Conservation (phyloP, 2,329 filamentous ascomycete species). For the Diaporthe sp. region DNA sequence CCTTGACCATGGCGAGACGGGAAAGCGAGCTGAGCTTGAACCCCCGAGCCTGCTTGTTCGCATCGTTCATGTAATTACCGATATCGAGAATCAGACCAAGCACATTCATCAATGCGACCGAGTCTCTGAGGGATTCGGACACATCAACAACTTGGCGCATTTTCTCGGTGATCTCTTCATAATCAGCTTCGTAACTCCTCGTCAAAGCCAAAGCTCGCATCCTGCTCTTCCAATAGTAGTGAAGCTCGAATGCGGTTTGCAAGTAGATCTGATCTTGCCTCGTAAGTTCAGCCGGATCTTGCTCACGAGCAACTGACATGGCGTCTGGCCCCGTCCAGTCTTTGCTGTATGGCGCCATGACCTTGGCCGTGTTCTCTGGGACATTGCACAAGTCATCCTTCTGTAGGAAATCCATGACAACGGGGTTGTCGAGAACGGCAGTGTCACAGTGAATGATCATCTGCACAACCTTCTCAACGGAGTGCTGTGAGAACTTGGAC, state of each 20-base stretch:
- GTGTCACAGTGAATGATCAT: slow-evolving; percentile 97
- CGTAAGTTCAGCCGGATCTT: slow-evolving; percentile 89
- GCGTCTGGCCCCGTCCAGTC: slow-evolving; percentile 96
- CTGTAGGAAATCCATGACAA: slow-evolving; percentile 97
- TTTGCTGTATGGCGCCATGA: slow-evolving; percentile 94
- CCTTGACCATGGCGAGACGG: slow-evolving; percentile 96
- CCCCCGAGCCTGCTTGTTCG: slow-evolving; percentile 96
- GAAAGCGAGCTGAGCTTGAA: slow-evolving; percentile 98
- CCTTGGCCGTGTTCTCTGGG: slow-evolving; percentile 89
- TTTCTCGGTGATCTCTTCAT: slow-evolving; percentile 90
- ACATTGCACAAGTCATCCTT: slow-evolving; percentile 94
- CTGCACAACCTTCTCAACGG: slow-evolving; percentile 87
- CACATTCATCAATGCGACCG: slow-evolving; percentile 94
- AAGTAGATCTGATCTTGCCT: slow-evolving; percentile 96
- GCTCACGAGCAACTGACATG: slow-evolving; percentile 81
- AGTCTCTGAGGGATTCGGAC: slow-evolving; percentile 91
- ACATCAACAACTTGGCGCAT: slow-evolving; percentile 88
- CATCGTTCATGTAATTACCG: slow-evolving; percentile 99
- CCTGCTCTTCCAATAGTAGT: slow-evolving; percentile 98
- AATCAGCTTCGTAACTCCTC: slow-evolving; percentile 86
- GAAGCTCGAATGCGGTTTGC: slow-evolving; percentile 91
- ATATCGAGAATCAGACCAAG: slow-evolving; percentile 96
- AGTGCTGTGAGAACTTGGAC: slow-evolving; percentile 89
- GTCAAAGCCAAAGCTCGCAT: slow-evolving; percentile 93
- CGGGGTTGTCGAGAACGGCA: slow-evolving; percentile 87